Evolutionary conservation across 2,329 filamentous ascomycete genomes (phyloP).

Genomic region (Chaetomiaceae sp.): DNA sequence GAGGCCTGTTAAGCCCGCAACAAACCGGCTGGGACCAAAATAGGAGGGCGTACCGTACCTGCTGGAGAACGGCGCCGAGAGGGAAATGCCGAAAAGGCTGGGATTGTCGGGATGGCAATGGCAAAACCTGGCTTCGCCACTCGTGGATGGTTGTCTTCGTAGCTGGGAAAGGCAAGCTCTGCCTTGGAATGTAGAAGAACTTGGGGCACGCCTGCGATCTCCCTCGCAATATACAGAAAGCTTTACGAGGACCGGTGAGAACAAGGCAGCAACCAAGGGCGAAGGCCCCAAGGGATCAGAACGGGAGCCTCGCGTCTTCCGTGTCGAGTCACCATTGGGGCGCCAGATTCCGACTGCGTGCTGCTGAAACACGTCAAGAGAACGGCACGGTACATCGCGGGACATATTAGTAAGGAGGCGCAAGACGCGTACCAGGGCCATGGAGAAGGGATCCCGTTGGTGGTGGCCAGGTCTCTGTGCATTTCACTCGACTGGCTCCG

Average conservation of each 20-base stretch:
- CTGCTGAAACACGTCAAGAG: slow-evolving; percentile 11
- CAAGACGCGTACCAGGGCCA: too few relatives aligned
- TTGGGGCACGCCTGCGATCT: too few relatives aligned
- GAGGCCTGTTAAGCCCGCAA: slow-evolving; percentile 14
- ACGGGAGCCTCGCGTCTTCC: slow-evolving; percentile 3
- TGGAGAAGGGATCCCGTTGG: too few relatives aligned
- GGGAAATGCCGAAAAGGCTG: not conserved
- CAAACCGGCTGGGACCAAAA: not conserved
- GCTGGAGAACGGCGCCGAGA: not conserved
- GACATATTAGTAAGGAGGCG: too few relatives aligned
- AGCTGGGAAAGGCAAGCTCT: not conserved
- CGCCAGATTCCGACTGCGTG: not conserved
- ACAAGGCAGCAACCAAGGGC: not conserved
- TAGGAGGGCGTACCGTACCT: not conserved
- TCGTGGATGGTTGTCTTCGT: not conserved
- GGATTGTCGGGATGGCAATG: too few relatives aligned
- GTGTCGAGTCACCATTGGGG: slow-evolving; percentile 14
- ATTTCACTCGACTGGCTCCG: slow-evolving; percentile 6
- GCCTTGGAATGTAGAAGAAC: not conserved
- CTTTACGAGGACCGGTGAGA: too few relatives aligned
- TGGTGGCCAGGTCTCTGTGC: too few relatives aligned
- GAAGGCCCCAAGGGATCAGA: not conserved
- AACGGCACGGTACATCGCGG: not conserved
- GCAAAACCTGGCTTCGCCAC: not conserved
- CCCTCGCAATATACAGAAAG: too few relatives aligned